Conservation (phyloP, 768 basidiomycete genomes). For the Tylopilus intermedius region DNA sequence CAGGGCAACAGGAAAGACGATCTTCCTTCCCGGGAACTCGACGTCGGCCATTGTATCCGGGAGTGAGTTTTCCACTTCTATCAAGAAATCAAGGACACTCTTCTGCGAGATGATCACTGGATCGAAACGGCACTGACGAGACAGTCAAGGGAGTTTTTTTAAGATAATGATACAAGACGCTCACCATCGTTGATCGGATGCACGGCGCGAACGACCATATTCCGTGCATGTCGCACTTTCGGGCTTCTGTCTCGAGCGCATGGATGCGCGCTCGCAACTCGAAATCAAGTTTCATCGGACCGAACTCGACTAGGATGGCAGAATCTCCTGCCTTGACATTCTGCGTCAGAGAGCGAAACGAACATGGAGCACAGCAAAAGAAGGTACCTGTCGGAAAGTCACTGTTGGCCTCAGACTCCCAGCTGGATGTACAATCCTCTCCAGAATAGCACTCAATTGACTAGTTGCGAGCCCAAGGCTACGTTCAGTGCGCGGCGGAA, state of each 20-base stretch:
- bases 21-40: conserved; percentile 45
- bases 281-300: conserved; percentile 49
- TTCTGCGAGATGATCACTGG: conserved; percentile 38
- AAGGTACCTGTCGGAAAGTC: conserved; percentile 49
- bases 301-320: conserved; percentile 60
- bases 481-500: neutral
- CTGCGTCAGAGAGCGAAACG: neutral
- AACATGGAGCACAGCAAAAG: too few relatives aligned
- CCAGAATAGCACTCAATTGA: conserved; percentile 12
- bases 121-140: conserved; percentile 47
- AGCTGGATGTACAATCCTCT: neutral
- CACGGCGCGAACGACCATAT: conserved; percentile 45
- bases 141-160: neutral
- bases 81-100: conserved; percentile 39
- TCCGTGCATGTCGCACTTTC: conserved; percentile 29
- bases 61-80: conserved; percentile 27
- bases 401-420: conserved; percentile 29
- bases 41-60: conserved; percentile 38
- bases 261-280: conserved; percentile 54
- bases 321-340: conserved; percentile 55
- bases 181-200: conserved; percentile 56
- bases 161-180: conserved; percentile 12
- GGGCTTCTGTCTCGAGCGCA: conserved; percentile 38
- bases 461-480: neutral
- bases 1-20: conserved; percentile 59